A percentile compares a stretch with the other conserved stretches of the same genome.
These are phyloP conservation scores for Populus alba DNA, from an alignment of 345 rosid genomes.

Conservation along the genomic window DNA sequence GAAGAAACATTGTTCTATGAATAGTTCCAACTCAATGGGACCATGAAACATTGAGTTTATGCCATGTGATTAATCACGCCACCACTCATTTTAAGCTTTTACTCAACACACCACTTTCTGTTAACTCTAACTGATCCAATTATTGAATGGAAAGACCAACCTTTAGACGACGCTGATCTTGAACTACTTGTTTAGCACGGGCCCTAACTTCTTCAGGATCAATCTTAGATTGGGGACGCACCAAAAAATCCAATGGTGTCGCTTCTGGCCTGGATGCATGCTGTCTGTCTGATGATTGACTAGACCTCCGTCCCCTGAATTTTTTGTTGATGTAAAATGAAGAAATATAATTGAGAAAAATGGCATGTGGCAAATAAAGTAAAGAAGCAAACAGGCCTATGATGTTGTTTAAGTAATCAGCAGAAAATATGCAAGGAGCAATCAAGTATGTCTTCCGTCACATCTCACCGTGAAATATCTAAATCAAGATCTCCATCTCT, in stretches of 20 bases:
- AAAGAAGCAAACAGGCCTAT: not conserved
- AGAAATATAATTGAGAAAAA: not conserved
- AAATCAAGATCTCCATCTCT: slow-evolving; percentile 87
- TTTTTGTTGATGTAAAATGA: not conserved
- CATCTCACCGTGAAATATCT: slow-evolving; percentile 67
- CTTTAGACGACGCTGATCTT: slow-evolving; percentile 93
- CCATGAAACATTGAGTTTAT: not conserved
- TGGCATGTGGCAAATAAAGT: not conserved
- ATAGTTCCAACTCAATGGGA: not conserved
- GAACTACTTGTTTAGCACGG: slow-evolving; percentile 74
- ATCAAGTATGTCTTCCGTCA: not conserved
- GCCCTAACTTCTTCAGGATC: slow-evolving; percentile 85
- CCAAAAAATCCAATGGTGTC: slow-evolving; percentile 80
- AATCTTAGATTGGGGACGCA: slow-evolving; percentile 96
- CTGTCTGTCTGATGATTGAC: slow-evolving; percentile 66
- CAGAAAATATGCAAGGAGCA: not conserved
- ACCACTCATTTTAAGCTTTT: not conserved
- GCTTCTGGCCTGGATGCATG: slow-evolving; percentile 93
- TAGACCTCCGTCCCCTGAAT: slow-evolving; percentile 61
- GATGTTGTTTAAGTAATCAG: not conserved
- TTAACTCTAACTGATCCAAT: not conserved
- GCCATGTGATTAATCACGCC: not conserved
- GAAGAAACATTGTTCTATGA: not conserved
- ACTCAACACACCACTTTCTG: not conserved
- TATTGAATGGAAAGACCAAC: slow-evolving; percentile 31